Conservation (phyloP, 768 basidiomycete species). For the Stropharia rugosoannulata region DNA sequence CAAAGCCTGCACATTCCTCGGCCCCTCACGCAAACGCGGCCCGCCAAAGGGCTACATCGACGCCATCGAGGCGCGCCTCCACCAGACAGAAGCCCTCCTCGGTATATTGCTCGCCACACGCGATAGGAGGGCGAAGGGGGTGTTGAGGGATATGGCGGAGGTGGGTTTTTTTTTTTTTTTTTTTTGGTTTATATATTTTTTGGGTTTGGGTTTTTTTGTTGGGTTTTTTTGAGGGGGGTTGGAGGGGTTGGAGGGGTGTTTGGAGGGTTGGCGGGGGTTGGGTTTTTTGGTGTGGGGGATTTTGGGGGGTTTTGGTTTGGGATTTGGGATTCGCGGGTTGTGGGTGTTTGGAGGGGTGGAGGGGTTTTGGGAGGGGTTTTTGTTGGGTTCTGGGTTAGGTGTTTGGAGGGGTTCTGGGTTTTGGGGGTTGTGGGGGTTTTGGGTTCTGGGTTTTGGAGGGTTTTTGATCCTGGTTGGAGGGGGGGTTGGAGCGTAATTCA, state of each 20-base stretch:
- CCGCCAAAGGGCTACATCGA: constrained; percentile 96
- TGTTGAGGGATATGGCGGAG: constrained; percentile 52
- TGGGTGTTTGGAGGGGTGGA: not conserved
- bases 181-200: constrained; percentile 7
- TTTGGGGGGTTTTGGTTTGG: no score
- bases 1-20: constrained; percentile 81
- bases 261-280: no score
- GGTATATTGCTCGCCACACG: constrained; percentile 71
- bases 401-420: no score
- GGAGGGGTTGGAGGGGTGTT: not conserved
- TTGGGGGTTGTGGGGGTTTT: no score
- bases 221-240: not conserved
- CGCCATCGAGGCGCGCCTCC: constrained; percentile 87
- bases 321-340: no score
- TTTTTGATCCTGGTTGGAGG: no score
- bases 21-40: constrained; percentile 79
- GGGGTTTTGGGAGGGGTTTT: no score
- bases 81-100: constrained; percentile 87
- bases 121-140: constrained; percentile 38
- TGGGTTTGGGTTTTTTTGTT: not conserved
- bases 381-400: no score
- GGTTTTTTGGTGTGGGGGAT: no score
- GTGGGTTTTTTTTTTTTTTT: constrained; percentile 23
- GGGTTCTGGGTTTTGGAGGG: no score
- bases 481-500: no score